phyloP scores from a whole-genome alignment of 2,329 filamentous ascomycete species.

The Penicillium sumatraense region DNA sequence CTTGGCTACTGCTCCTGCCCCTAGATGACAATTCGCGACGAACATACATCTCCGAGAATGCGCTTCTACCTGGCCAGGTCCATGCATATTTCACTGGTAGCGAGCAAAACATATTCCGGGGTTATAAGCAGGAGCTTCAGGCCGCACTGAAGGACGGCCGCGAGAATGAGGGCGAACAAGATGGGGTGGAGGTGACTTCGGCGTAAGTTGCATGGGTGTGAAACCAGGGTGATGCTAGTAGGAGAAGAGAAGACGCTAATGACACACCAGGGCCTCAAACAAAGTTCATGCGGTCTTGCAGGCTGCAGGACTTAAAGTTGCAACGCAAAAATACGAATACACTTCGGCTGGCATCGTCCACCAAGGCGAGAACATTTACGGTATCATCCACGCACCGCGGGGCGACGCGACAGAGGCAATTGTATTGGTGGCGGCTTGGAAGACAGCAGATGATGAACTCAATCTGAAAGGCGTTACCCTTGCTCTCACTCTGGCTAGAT shows the following conservation, averaged over 20 bases:
- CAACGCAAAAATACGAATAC: constrained; percentile 87
- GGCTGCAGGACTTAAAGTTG: constrained; percentile 82
- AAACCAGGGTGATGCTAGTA: background rate
- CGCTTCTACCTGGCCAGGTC: constrained; percentile 90
- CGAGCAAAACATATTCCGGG: constrained; percentile 92
- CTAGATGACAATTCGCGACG: constrained; percentile 86
- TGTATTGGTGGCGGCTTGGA: constrained; percentile 88
- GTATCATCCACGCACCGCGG: constrained; percentile 87
- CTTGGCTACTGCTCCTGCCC: constrained; percentile 88
- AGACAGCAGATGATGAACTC: constrained; percentile 74
- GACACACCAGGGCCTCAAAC: constrained; percentile 59
- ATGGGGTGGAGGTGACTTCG: constrained; percentile 30
- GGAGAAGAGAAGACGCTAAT: constrained; percentile 22
- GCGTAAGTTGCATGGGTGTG: constrained; percentile 27
- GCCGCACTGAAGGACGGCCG: constrained; percentile 38
- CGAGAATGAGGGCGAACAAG: constrained; percentile 34
- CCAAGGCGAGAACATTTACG: constrained; percentile 88
- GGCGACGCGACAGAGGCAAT: constrained; percentile 97
- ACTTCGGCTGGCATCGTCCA: constrained; percentile 74
- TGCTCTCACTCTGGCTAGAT: constrained; percentile 82
- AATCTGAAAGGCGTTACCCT: constrained; percentile 89
- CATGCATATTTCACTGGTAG: constrained; percentile 97
- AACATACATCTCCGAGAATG: constrained; percentile 98
- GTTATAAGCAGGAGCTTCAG: constrained; percentile 83
- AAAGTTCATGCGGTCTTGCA: constrained; percentile 76